Conservation (phyloP, 805 yeast genomes). For the Candida koratica region DNA sequence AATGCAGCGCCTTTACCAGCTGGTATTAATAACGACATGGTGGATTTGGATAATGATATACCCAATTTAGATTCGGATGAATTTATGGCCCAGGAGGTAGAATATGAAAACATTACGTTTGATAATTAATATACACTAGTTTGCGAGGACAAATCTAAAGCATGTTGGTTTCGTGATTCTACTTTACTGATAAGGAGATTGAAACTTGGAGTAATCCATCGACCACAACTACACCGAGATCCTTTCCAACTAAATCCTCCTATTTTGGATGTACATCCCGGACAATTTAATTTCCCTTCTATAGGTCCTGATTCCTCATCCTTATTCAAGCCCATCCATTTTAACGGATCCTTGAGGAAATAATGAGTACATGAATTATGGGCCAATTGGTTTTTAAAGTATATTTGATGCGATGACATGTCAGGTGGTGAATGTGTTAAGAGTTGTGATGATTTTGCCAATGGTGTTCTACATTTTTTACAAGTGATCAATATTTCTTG, state of each 20-base stretch:
- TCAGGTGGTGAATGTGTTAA: conserved; percentile 67
- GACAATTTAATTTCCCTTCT: conserved; percentile 86
- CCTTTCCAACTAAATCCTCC: conserved; percentile 97
- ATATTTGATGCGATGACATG: conserved; percentile 59
- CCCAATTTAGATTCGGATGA: conserved; percentile 40
- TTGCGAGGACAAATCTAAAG: not conserved
- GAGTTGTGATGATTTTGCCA: conserved; percentile 62
- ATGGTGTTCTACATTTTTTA: conserved; percentile 69
- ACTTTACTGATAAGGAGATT: conserved; percentile 78
- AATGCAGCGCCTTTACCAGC: conserved; percentile 2
- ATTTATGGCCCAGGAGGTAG: conserved; percentile 47
- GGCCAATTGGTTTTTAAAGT: conserved; percentile 63
- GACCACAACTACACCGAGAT: conserved; percentile 88
- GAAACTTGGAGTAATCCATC: conserved; percentile 92
- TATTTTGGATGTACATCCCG: conserved; percentile 70
- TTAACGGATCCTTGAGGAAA: conserved; percentile 75
- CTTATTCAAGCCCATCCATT: conserved; percentile 83
- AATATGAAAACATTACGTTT: conserved; percentile 44
- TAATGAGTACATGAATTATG: conserved; percentile 71
- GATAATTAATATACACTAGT: conserved; percentile 26
- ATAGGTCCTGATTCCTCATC: conserved; percentile 47
- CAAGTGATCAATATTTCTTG: conserved; percentile 35
- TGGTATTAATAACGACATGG: conserved; percentile 14
- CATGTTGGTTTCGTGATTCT: conserved; percentile 43
- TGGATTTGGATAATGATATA: conserved; percentile 46